Evolutionary conservation across 164 flowering plant species (phyloP).

Genomic region (Chloranthus sessilifolius): DNA sequence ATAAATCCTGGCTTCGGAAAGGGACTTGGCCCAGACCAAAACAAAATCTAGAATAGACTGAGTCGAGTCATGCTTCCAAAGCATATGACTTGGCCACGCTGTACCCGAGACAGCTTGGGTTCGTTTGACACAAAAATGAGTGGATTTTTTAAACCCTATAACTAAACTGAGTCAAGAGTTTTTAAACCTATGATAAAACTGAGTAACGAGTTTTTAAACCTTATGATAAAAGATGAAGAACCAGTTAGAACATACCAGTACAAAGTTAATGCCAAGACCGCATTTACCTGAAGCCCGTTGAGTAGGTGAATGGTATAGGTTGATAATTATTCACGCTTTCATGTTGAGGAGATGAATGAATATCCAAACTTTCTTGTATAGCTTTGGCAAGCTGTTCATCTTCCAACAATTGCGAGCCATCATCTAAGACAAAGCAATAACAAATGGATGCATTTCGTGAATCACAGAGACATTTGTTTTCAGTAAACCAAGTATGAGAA

Average conservation of each 20-base stretch:
- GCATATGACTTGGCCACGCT: too few relatives aligned
- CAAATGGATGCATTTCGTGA: neutral
- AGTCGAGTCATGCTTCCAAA: too few relatives aligned
- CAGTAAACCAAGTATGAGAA: neutral
- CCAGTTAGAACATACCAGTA: neutral
- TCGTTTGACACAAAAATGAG: neutral
- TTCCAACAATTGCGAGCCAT: constrained; percentile 48
- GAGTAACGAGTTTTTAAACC: neutral
- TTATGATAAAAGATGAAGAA: neutral
- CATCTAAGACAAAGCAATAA: constrained; percentile 23
- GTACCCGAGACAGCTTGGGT: neutral
- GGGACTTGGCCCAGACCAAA: too few relatives aligned
- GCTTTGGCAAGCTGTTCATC: constrained; percentile 83
- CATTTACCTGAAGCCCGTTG: constrained; percentile 62
- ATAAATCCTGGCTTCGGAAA: too few relatives aligned
- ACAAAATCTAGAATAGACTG: too few relatives aligned
- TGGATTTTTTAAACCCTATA: neutral
- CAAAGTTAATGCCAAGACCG: constrained; percentile 6
- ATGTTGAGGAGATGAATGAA: constrained; percentile 44
- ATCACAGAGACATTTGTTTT: neutral
- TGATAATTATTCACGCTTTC: constrained; percentile 34
- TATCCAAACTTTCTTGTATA: constrained; percentile 61
- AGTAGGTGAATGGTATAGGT: constrained; percentile 44
- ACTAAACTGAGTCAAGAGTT: neutral
- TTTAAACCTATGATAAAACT: neutral